A percentile compares a stretch with the other conserved stretches of the same genome.
Evolutionary conservation across 495 filamentous ascomycete genomes (phyloP).

Genomic region (Aspergillus kassunensis): DNA sequence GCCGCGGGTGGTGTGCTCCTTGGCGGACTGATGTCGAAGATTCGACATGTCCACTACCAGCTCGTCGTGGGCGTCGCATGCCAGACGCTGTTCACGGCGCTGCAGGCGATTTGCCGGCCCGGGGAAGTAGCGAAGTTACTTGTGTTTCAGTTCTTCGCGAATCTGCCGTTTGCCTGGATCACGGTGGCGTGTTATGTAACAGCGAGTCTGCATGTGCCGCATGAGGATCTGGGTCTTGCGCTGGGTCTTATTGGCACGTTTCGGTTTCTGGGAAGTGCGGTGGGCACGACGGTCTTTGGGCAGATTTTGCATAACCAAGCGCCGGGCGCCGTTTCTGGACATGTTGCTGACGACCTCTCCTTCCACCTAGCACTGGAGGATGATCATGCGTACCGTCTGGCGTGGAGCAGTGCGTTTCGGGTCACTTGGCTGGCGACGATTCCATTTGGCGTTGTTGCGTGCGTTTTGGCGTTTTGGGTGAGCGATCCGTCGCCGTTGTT

Average conservation of each 20-base stretch:
- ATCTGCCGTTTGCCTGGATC: background rate
- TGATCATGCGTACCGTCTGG: background rate
- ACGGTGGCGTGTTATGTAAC: background rate
- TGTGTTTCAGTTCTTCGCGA: background rate
- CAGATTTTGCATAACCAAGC: background rate
- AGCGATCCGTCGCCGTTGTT: background rate
- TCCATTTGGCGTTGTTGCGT: background rate
- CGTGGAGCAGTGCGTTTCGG: background rate
- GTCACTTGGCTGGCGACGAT: background rate
- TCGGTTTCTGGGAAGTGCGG: background rate
- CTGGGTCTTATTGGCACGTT: background rate
- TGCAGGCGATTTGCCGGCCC: background rate
- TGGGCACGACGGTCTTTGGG: background rate
- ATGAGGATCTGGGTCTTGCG: background rate
- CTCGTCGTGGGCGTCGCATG: background rate
- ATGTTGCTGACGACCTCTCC: background rate
- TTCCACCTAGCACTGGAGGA: background rate
- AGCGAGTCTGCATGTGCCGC: background rate
- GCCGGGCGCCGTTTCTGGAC: background rate
- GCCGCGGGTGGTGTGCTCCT: background rate
- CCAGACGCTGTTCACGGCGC: background rate
- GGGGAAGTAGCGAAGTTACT: background rate
- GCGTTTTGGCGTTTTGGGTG: background rate
- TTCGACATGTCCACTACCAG: background rate
- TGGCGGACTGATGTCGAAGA: background rate